Base-by-base conservation (phyloP, 2,329 filamentous ascomycete genomes). In the Pyrenophora graminea region DNA sequence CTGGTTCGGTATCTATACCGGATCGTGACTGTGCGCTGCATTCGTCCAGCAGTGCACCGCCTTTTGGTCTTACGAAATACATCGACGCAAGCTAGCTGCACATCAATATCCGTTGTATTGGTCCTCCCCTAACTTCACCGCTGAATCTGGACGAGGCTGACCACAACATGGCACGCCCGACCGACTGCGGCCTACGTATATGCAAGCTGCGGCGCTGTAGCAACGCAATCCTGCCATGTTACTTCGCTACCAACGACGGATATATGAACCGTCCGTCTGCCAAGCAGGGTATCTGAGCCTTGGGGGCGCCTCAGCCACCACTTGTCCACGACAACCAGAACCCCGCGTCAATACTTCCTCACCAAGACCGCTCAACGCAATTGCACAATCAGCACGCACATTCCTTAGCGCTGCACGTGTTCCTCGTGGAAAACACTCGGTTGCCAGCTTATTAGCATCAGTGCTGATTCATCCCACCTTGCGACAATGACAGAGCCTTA, bases 41-140 rank as follows among this genome's bases (percentile, higher is more conserved):
- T 45, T 55, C 42, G 33, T 41, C 23, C 37, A 39, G 47, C 39
- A 39, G 49, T 48, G 55, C 61, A 59, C 62, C 65, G 62, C 62
- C 39, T 62, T 60, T 50, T 41, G 31, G 48, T 55, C 40, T 39
- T 40, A 53, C 49, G 41, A 17, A 31, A 44, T 48, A 49, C 55
- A 57, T 47, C 33, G 33, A 37, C 39, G 42, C 39, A 21, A 40
- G 39, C 51, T 48, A 53, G 55, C 40, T 46, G 48, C 46, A 45
- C 56, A 45, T 52, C 58, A 55, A 32, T 36, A 34, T 42, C 59
- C 59, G 48, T 30, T 51, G 42, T 46, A 12, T 50, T 41, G 32
- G 17, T 41, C 45, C 17, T 27, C 46, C 25, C 15, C 15, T 33
- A 13, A 45, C 9, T 48, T 61, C 57, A 65, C 61, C 62, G 62